Evolutionary conservation across 495 filamentous ascomycete genomes (phyloP), one percentile per base, ranked within the genome.

Genomic region (Aspergillus indologenus): DNA sequence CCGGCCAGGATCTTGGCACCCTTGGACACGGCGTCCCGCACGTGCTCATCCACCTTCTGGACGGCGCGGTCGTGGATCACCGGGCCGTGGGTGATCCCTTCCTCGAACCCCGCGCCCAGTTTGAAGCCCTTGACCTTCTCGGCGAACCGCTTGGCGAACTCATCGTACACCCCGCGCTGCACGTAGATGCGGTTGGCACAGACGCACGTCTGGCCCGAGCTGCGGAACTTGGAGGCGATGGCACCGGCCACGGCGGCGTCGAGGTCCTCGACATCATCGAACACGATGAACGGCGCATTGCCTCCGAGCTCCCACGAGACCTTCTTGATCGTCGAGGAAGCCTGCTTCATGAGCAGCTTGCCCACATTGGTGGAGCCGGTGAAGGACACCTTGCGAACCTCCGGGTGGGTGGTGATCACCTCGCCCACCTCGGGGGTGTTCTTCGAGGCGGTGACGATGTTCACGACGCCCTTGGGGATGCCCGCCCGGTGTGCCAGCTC

Each of bases 241-340:
- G 88, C 89, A 7, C 89, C 92, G 0, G 82, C 77, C 6, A 96
- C 87, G 5, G 91, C 91, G 0, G 76, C 72, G 57, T 91, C 89
- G 42, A 96, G 72, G 66, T 96, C 88, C 31, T 91, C 89, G 17
- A 74, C 75, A 65, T 96, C 91, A 56, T 95, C 89, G 63, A 96
- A 96, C 18, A 96, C 90, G 54, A 96, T 95, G 75, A 96, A 95
- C 1, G 92, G 91, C 0, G 90, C 88, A 69, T 96, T 96, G 20
- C 92, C 92, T 49, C 92, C 92, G 0, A 96, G 82, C 67, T 96
- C 92, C 66, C 96, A 86, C 5, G 85, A 89, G 19, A 94, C 78
- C 67, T 94, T 90, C 79, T 96, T 96, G 56, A 96, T 75, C 0
- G 90, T 95, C 8, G 81, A 79, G 0, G 90, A 81, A 20, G 85